Evolutionary conservation across 345 rosid species (phyloP).

Genomic region (sweet orange (Citrus sinensis)): DVS_A1.0 CM039169.1:5788501-5789000

Average conservation of each 20-base stretch:
- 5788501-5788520: too few species aligned
- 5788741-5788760: background rate
- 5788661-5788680: background rate
- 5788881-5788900: background rate
- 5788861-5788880: background rate
- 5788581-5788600: too few species aligned
- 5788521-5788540: too few species aligned
- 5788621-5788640: too few species aligned
- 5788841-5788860: conserved; percentile 2
- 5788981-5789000: conserved; percentile 3
- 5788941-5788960: conserved; percentile 1
- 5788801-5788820: conserved; percentile 8
- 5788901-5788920: background rate
- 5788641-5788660: background rate
- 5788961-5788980: conserved; percentile 1
- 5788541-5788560: too few species aligned
- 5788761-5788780: background rate
- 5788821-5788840: background rate
- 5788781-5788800: conserved; percentile 31
- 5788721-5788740: background rate
- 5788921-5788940: background rate
- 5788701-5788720: background rate
- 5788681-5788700: background rate
- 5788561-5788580: too few species aligned
- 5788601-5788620: too few species aligned